Evolutionary conservation across 257 asterid species (phyloP), one percentile per base, ranked within the genome.

Genomic region (Fraxinus pennsylvanica): DNA sequence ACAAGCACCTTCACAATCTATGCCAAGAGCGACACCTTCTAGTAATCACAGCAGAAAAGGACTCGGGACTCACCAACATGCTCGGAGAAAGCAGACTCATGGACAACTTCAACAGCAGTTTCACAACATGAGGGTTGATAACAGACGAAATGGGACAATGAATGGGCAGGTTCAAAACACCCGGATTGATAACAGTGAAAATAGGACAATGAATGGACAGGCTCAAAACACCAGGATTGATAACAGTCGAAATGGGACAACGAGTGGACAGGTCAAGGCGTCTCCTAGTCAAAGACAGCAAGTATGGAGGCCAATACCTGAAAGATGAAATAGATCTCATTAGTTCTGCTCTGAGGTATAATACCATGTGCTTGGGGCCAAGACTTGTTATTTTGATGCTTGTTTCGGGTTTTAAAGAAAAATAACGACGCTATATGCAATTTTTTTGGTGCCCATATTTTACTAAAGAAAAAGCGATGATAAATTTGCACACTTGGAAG

Each of bases 281-380:
- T 83, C 86, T 9, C 75, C 81, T 9, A 88, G 86, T 80, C 87
- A 78, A 47, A 80, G 72, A 15, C 91, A 86, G 82, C 86, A 86
- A 73, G 87, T 85, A 30, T 89, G 97, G 92, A 87, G 76, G 88
- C 87, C 87, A 50, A 88, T 88, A 81, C 72, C 86, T 6, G 78
- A 83, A 45, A 70, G 65, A 43, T 68, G 43, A 76, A 77, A 80
- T 45, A 36, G 83, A 75, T 78, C 71, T 41, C 59, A 30, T 14
- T 73, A 52, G 63, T 74, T 57, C 27, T 30, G 80, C 59, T 70
- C 63, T 78, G 76, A 79, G 66, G 66, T 57, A 57, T 57, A 1
- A n/a, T 8, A 57, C 66, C 29, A n/a, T n/a, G 66, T 21, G 9
- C 27, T 57, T 6, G 68, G 27, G 66, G 29, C 29, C 29, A n/a